Evolutionary conservation across 306 rosid species (phyloP), one percentile per base, ranked within the genome.

Genomic region (Prunus mongolica): DNA sequence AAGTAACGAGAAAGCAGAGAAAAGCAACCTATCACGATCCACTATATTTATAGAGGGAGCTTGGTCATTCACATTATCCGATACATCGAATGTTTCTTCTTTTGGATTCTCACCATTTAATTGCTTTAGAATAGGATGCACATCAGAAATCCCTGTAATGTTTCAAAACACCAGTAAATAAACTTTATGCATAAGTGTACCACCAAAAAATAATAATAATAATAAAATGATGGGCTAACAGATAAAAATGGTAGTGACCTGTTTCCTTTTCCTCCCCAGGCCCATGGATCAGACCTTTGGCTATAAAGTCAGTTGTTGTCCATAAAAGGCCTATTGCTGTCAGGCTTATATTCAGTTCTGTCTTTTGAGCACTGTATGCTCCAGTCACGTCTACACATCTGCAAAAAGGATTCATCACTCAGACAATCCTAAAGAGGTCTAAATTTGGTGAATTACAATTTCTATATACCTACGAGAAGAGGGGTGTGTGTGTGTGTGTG

Each of bases 291-390:
- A 94, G 86, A 73, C 95, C 91, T 84, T 94, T 94, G 58, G 93
- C 97, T 82, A 94, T 90, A 84, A 92, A 94, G 85, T 92, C 97
- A 73, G 98, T 92, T 86, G 89, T 90, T 71, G 98, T 89, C 98
- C 98, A 94, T 79, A 92, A 73, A 62, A 94, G 97, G 78, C 97
- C 97, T 74, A 94, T 86, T 44, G 97, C 95, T 50, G 97, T 92
- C 88, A 94, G 73, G 85, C 98, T 92, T 89, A 94, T 94, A 85
- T 92, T 94, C 84, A 94, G 86, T 86, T 94, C 98, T 3, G 98
- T 92, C 87, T 89, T 92, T 71, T 92, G 98, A 83, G 96, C 89
- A 88, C 97, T 90, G 86, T 94, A 94, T 75, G 98, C 96, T 73
- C 96, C 98, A 57, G 95, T 90, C 81, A 92, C 96, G 84, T 92